These are phyloP conservation scores for Dendrocalamus latiflorus DNA, from an alignment of 202 grass and related monocot species.

Conservation along the genomic window DNA sequence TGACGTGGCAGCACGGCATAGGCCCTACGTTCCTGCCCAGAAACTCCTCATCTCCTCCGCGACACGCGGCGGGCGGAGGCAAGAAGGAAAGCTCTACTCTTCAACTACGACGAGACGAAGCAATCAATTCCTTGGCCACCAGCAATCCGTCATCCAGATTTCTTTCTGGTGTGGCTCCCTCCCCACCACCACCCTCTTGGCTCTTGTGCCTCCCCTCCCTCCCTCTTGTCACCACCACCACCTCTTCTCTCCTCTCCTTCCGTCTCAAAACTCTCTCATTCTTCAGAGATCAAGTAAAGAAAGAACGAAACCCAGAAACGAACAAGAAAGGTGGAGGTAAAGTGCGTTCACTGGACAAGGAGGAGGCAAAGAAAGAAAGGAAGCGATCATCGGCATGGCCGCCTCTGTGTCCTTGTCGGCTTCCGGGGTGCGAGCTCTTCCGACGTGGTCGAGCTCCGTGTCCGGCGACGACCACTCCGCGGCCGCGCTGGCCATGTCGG, in stretches of 20 bases:
- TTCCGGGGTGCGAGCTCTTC: conserved; percentile 29
- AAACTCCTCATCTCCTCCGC: conserved; percentile 35
- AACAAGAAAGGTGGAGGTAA: neutral
- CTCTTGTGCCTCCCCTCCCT: neutral
- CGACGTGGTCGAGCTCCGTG: conserved; percentile 68
- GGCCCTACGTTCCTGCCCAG: conserved; percentile 31
- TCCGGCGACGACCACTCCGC: conserved; percentile 38
- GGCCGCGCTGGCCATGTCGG: conserved; percentile 14
- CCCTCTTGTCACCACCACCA: neutral
- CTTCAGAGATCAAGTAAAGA: neutral
- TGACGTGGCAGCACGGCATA: conserved; percentile 10
- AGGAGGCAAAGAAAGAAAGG: neutral
- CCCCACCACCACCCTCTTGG: neutral
- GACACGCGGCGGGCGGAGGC: too few relatives aligned
- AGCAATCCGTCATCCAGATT: too few relatives aligned
- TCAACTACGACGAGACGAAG: too few relatives aligned
- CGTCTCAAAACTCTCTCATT: neutral
- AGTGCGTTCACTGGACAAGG: neutral
- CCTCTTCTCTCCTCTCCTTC: neutral
- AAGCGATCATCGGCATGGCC: conserved; percentile 10
- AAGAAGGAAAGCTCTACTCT: too few relatives aligned
- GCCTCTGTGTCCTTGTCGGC: conserved; percentile 30
- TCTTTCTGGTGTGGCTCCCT: neutral
- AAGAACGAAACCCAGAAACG: neutral
- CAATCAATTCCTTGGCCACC: neutral